phyloP scores from a whole-genome alignment of 139 green algal genomes.

The Mesostigma viride region DNA sequence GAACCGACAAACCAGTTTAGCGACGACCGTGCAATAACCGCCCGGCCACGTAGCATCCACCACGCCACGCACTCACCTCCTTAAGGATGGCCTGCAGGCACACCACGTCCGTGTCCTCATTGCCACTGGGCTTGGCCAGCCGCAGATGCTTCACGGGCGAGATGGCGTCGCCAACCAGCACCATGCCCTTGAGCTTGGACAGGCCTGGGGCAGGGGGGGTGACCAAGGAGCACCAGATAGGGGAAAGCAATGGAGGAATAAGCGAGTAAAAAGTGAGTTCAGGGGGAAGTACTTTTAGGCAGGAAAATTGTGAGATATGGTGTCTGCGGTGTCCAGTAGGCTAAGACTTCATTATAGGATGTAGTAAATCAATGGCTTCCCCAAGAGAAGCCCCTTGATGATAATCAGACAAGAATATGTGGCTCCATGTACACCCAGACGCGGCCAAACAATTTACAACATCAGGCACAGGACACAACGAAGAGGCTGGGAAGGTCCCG shows the following conservation, averaged over 20 bases:
- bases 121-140: neutral
- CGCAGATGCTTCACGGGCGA: conserved; percentile 11
- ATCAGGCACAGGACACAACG: no score
- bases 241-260: neutral
- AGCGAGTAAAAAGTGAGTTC: neutral
- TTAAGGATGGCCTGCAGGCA: conserved; percentile 26
- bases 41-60: neutral
- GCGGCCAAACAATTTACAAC: no score
- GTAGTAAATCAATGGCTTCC: neutral
- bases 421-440: no score
- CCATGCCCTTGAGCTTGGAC: neutral
- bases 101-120: neutral
- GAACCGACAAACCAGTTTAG: no score
- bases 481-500: no score
- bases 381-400: neutral
- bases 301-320: neutral
- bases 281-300: neutral
- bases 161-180: neutral
- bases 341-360: neutral
- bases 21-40: neutral
- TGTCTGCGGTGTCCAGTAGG: neutral
- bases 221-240: neutral
- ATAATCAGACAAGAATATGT: neutral
- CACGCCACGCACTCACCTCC: conserved; percentile 13
- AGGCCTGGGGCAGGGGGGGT: conserved; percentile 7